Percentiles rank a stretch among this genome's conserved stretches.
Evolutionary conservation across 78 protist genomes (phyloP).

Genomic region (Dictyostelium capitatum): DNA sequence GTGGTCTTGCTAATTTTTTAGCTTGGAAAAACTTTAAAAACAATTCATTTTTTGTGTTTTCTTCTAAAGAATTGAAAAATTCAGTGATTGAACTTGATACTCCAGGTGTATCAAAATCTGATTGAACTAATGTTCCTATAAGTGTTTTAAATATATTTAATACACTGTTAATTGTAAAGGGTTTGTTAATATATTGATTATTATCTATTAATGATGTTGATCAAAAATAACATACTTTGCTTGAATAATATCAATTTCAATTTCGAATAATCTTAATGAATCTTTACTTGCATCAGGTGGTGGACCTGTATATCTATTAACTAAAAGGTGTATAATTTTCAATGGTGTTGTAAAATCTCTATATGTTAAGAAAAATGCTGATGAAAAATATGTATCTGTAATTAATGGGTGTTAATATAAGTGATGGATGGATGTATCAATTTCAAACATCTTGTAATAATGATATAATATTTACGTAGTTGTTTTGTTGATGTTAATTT

Average conservation of each 20-base stretch:
- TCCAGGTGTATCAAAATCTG: constrained; percentile 29
- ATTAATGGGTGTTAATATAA: neutral
- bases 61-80: constrained; percentile 60
- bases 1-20: constrained; percentile 42
- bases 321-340: constrained; percentile 25
- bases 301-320: constrained; percentile 64
- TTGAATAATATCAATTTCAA: constrained; percentile 60
- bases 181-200: neutral
- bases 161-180: constrained; percentile 20
- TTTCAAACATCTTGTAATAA: neutral
- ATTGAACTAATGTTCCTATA: constrained; percentile 35
- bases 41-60: constrained; percentile 59
- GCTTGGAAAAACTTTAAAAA: constrained; percentile 40
- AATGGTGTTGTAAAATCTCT: constrained; percentile 78
- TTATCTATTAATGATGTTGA: no score
- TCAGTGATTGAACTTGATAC: neutral
- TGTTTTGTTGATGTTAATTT: constrained; percentile 38
- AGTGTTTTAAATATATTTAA: constrained; percentile 40
- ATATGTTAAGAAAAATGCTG: constrained; percentile 74
- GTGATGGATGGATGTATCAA: neutral
- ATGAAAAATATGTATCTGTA: constrained; percentile 50
- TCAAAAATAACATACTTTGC: constrained; percentile 55
- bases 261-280: constrained; percentile 61
- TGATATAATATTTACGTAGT: constrained; percentile 7
- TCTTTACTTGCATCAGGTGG: constrained; percentile 62